Conservation (phyloP, 441 rosid species). For the Dalechampia spathulata region DNA sequence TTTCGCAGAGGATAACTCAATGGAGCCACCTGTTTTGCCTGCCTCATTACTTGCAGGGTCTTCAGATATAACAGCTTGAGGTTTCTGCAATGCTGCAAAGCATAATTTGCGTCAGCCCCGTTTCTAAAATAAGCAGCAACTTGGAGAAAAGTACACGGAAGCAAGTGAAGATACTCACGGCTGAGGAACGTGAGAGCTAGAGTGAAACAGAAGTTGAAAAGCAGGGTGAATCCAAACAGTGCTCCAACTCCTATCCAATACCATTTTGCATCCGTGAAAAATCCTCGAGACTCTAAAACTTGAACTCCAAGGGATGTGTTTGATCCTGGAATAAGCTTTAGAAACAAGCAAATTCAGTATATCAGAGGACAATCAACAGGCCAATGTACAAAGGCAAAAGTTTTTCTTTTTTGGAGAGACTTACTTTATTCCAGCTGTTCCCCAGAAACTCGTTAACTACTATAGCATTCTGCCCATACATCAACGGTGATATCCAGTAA, state of each 20-base stretch:
- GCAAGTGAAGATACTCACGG: conserved; percentile 29
- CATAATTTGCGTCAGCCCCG: background rate
- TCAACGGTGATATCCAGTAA: conserved; percentile 72
- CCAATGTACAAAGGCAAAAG: background rate
- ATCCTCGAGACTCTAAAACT: conserved; percentile 52
- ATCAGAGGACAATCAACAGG: background rate
- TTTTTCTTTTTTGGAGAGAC: conserved; percentile 6
- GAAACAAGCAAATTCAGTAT: background rate
- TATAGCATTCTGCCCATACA: conserved; percentile 77
- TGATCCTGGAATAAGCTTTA: conserved; percentile 26
- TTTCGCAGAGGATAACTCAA: background rate
- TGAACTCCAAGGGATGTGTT: conserved; percentile 39
- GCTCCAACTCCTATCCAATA: conserved; percentile 80
- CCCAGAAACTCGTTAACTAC: conserved; percentile 77
- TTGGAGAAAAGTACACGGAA: background rate
- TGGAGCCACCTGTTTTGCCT: background rate
- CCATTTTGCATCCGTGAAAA: conserved; percentile 46
- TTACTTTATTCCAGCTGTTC: conserved; percentile 64
- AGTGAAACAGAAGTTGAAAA: conserved; percentile 48
- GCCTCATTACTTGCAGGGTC: conserved; percentile 17
- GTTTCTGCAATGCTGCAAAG: conserved; percentile 53
- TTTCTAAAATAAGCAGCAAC: background rate
- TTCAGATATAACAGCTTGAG: conserved; percentile 41
- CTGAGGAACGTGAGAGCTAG: conserved; percentile 51
- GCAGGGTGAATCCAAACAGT: conserved; percentile 36